Base-by-base conservation (phyloP, 495 filamentous ascomycete genomes). In the Halenospora varia region DNA sequence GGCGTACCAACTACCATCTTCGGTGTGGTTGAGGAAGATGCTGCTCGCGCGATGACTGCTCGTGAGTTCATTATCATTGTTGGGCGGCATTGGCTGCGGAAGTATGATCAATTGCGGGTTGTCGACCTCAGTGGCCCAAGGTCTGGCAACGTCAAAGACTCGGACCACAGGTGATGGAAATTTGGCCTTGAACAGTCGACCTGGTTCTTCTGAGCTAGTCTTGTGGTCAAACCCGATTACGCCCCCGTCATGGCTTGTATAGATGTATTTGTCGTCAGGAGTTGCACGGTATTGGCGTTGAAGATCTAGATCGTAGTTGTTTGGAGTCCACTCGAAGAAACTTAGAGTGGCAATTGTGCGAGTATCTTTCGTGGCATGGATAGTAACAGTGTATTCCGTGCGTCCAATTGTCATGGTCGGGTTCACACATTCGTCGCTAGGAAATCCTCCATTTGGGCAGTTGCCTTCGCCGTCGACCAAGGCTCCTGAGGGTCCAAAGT, bases 321-420 rank as follows among this genome's bases (percentile, higher is more conserved):
- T 98, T 10, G 92, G 89, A 0, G 84, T 87, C 94, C 94, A 98
- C 69, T 98, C 94, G 20, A 89, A 89, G 69, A 94, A 98, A 59
- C 83, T 95, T 57, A 98, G 81, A 0, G 89, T 96, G 64, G 90
- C 96, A 44, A 97, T 88, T 4, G 80, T 83, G 57, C 88, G 85
- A 0, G 84, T 85, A 2, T 88, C 89, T 59, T 81, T 76, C n/a
- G 78, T 79, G 53, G 87, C 88, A 52, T 92, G 85, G 45, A 97
- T 95, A 40, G 75, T 82, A 47, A 97, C 84, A 1, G 82, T 92
- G 68, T 97, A 97, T 65, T 97, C 91, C 20, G 88, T 89, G 15
- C 88, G 82, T 18, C 89, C 89, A 4, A 96, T 79, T 3, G 88
- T 90, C 57, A 96, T 80, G 18, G 83, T 88, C 9, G 85, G 84